A percentile compares a stretch with the other conserved stretches of the same genome.
These are phyloP conservation scores for Syzygium syzygioides DNA, from an alignment of 441 rosid species.

Conservation along the genomic window DNA sequence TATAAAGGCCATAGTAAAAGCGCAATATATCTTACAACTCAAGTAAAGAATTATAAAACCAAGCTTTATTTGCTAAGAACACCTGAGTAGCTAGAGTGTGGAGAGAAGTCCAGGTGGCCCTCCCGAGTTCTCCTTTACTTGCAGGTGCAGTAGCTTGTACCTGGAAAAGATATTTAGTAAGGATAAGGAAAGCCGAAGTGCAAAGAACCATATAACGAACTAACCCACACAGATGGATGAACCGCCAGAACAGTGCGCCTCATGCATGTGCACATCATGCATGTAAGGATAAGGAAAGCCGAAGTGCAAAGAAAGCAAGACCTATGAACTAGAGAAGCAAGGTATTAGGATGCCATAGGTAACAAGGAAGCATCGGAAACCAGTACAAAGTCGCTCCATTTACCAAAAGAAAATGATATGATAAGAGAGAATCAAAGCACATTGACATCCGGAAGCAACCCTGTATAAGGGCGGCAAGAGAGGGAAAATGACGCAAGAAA, in stretches of 20 bases:
- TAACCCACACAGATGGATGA: not conserved
- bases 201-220: not conserved
- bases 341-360: conserved; percentile 1
- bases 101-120: no score
- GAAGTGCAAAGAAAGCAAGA: not conserved
- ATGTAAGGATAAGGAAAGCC: conserved; percentile 5
- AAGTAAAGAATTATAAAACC: no score
- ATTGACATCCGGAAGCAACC: conserved; percentile 19
- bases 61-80: no score
- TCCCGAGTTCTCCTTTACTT: no score
- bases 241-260: not conserved
- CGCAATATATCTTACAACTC: no score
- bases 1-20: no score
- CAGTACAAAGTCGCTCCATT: not conserved
- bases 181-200: no score
- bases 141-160: no score
- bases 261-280: no score
- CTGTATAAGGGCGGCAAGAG: conserved; percentile 4
- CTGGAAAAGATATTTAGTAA: no score
- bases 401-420: not conserved
- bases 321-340: conserved; percentile 14
- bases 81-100: no score
- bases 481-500: conserved; percentile 12
- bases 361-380: conserved; percentile 22
- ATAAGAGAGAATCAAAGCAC: conserved; percentile 17